Base-by-base conservation (phyloP, 192 early-diverging fungal species). In the Entophlyctis luteolus region DNA sequence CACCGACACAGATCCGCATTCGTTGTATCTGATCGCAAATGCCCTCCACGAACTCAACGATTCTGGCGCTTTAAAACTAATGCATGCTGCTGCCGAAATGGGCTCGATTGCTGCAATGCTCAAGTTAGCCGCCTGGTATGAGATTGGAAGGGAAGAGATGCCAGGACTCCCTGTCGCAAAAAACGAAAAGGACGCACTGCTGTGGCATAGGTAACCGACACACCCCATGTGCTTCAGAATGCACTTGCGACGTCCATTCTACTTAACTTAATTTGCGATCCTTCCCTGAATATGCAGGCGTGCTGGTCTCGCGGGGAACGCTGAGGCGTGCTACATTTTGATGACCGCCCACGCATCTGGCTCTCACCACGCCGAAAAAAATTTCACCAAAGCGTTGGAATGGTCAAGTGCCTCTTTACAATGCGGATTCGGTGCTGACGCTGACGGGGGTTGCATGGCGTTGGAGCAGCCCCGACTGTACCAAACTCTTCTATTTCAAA, bases 51-150 rank as follows among this genome's bases (percentile, higher is more conserved):
- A 42, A 60, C 20, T 37, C 28, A 31, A 62, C 69, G 67, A 68
- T 59, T 20, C 67, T 5, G 33, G 27, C 2, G 70, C 74, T 22
- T 36, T 76, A 29, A 63, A 69, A 22, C 47, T 55, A 29, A 72
- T 74, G 47, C 42, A 52, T 20, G 25, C 46, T 10, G 77, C 78
- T 3, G 75, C 75, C 3, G 55, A 72, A n/a, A 29, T 48, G 10
- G 76, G 73, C 2, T 76, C 66, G 14, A 67, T 80, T 48, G 33
- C 57, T 35, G 78, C 78, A 28, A 72, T 70, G 59, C 67, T 80
- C 23, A 80, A 80, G 42, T 54, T 80, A 1, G 78, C 72, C 8
- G 78, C 78, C 4, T 80, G 78, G 78, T 78, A 72, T 67, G 72
- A 77, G 25, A 54, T 80, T 45, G 78, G 78, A 10, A 32, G 45